Percentiles rank a stretch among this genome's conserved stretches.
phyloP scores from a whole-genome alignment of 331 rosid genomes.

The Malus hybrid region DNA sequence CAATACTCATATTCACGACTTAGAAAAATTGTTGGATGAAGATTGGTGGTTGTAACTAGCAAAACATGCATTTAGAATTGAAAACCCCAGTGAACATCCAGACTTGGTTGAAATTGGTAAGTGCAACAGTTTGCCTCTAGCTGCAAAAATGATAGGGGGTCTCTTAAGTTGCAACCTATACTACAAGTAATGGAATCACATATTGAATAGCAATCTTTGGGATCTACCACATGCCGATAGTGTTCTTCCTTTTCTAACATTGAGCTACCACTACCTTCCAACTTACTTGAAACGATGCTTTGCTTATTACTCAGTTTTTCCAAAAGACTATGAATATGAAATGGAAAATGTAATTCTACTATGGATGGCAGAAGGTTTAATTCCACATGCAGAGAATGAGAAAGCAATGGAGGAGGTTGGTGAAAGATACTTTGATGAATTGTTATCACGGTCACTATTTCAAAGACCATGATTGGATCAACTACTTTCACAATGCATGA shows the following conservation, averaged over 20 bases:
- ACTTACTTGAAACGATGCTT: neutral
- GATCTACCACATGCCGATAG: neutral
- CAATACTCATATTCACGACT: neutral
- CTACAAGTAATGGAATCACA: neutral
- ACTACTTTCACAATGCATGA: neutral
- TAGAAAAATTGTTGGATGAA: too few relatives aligned
- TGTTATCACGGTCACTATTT: neutral
- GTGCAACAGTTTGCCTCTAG: neutral
- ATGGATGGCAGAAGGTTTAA: neutral
- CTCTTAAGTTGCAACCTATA: neutral
- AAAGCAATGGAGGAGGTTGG: neutral
- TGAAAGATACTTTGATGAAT: neutral
- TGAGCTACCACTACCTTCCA: neutral
- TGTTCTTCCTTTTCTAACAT: neutral
- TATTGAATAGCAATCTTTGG: neutral
- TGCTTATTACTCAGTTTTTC: neutral
- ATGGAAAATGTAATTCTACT: neutral
- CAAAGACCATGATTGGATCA: neutral
- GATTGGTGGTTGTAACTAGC: too few relatives aligned
- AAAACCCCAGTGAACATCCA: neutral
- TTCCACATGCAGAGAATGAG: neutral
- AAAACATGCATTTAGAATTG: neutral
- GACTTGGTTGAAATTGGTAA: neutral
- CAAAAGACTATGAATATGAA: neutral
- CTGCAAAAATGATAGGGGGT: neutral